Percentiles rank a stretch among this genome's conserved stretches.
phyloP scores from a whole-genome alignment of 306 rosid species.

The Prunus persica region DNA sequence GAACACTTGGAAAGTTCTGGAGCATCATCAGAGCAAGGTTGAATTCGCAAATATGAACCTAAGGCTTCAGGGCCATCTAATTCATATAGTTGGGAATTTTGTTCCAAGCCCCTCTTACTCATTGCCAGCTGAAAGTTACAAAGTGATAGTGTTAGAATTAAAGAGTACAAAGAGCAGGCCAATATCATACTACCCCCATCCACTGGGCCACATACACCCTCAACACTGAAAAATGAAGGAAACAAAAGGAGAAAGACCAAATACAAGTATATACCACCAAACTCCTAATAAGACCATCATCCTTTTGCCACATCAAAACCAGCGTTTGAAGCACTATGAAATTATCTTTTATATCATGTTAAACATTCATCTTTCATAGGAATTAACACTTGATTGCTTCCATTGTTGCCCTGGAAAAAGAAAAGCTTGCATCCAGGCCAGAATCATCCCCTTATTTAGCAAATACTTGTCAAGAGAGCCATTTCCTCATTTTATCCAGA shows the following conservation, averaged over 20 bases:
- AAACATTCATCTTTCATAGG: no score
- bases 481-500: no score
- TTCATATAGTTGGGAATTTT: slow-evolving; percentile 46
- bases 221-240: no score
- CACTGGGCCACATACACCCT: no score
- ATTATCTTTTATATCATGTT: no score
- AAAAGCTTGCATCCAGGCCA: no score
- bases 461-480: no score
- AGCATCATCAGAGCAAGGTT: slow-evolving; percentile 53
- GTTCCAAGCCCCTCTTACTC: slow-evolving; percentile 55
- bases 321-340: not conserved
- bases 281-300: not conserved
- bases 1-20: slow-evolving; percentile 63
- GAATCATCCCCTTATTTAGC: no score
- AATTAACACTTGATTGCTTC: no score
- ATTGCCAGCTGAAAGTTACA: slow-evolving; percentile 52
- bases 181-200: not conserved
- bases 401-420: no score
- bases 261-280: not conserved
- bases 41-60: slow-evolving; percentile 75
- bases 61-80: slow-evolving; percentile 76
- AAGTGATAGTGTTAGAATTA: not conserved
- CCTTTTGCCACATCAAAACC: not conserved
- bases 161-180: slow-evolving; percentile 9
- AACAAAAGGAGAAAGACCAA: not conserved